Base-by-base conservation (phyloP, 495 filamentous ascomycete genomes). In the Hypoxylon rickii region DNA sequence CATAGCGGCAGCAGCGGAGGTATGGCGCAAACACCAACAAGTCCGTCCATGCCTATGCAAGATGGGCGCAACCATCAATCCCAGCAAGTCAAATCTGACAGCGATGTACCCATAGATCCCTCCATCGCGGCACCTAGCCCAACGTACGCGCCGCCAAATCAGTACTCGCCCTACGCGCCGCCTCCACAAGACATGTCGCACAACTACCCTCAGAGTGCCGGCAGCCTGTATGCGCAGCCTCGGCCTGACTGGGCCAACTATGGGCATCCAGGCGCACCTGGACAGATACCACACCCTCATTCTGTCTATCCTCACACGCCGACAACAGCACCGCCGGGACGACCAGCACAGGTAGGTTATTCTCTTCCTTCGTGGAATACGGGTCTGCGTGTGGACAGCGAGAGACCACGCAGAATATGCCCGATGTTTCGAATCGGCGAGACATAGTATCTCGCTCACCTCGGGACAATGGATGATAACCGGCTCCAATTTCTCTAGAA, bases 61-160 rank as follows among this genome's bases (percentile, higher is more conserved):
- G 84, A 88, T 87, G 85, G 83, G 74, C 81, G 79, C 67, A 82
- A 83, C 75, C 80, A 82, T 80, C 82, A 88, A 67, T 77, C 80
- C 66, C 77, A 84, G 69, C 86, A 86, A 78, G 79, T 83, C 72
- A 90, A 89, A 74, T 93, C 90, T 96, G 88, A 96, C 91, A 81
- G 82, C 84, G 86, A 90, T 83, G 83, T 94, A 78, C 92, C 90
- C 88, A 89, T 96, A 97, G 94, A 98, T 95, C 91, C 93, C 59
- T 92, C 91, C 63, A 94, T 97, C 64, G 88, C 94, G 72, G 87
- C 89, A 64, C 86, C 90, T 52, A 96, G 91, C 79, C 90, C 93
- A 44, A 89, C 90, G 58, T 96, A 96, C 67, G 85, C 89, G 64
- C 83, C 89, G 64, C 83, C 86, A 44, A 71, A 68, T 24, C 82